Percentiles rank a stretch among this genome's conserved stretches.
phyloP scores from a whole-genome alignment of 2,329 filamentous ascomycete genomes.

The Sporothrix globosa region DNA sequence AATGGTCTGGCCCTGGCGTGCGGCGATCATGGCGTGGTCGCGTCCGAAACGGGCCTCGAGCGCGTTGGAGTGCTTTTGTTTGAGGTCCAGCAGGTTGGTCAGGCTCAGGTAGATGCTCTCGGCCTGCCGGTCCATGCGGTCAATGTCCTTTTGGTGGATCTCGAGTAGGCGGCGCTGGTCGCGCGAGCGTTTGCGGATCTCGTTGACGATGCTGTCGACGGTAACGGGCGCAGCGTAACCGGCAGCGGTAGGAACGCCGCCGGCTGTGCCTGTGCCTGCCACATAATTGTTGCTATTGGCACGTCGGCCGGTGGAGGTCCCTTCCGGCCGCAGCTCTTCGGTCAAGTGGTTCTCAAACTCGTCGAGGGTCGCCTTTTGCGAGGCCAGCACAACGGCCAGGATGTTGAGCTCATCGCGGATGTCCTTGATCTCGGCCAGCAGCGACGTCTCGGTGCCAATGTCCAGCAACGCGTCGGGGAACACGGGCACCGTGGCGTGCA shows the following conservation, averaged over 20 bases:
- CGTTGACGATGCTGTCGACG: slow-evolving; percentile 36
- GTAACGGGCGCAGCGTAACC: background rate
- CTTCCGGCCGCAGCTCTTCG: slow-evolving; percentile 38
- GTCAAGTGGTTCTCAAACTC: slow-evolving; percentile 52
- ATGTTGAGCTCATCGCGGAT: slow-evolving; percentile 70
- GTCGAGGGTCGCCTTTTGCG: slow-evolving; percentile 33
- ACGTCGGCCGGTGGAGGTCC: background rate
- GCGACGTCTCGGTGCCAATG: slow-evolving; percentile 62
- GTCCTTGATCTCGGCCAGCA: slow-evolving; percentile 67
- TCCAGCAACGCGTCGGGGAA: slow-evolving; percentile 62
- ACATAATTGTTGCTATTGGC: background rate
- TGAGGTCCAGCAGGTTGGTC: slow-evolving; percentile 66
- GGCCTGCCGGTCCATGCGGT: slow-evolving; percentile 66
- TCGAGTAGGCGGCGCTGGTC: slow-evolving; percentile 63
- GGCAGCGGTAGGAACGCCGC: background rate
- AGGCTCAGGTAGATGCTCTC: slow-evolving; percentile 62
- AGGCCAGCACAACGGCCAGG: slow-evolving; percentile 49
- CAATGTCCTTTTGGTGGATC: slow-evolving; percentile 61
- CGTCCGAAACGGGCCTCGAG: slow-evolving; percentile 65
- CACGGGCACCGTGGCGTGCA: slow-evolving; percentile 35
- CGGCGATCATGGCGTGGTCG: slow-evolving; percentile 64
- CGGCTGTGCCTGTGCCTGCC: background rate
- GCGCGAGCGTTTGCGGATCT: slow-evolving; percentile 58
- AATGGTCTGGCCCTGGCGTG: slow-evolving; percentile 52
- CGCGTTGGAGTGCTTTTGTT: slow-evolving; percentile 70